Conservation (phyloP, 371 early-diverging fungal species). For the Capillidium rhysosporum region DNA sequence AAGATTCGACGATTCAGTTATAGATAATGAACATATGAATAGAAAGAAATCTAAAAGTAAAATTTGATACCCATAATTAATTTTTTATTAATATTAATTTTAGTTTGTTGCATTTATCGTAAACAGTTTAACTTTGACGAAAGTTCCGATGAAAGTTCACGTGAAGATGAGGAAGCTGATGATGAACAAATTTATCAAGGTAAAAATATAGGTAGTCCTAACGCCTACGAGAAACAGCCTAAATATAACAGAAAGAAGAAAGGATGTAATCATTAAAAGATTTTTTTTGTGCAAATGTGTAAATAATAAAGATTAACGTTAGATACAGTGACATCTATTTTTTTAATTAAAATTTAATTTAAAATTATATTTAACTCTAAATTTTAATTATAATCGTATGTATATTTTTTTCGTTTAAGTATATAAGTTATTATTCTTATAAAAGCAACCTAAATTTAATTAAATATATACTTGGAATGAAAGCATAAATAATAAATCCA, state of each 20-base stretch:
- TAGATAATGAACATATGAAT: conserved; percentile 71
- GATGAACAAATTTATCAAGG: conserved; percentile 1
- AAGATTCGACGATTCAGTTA: conserved; percentile 60
- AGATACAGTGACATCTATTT: no score
- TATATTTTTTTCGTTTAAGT: no score
- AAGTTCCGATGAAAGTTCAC: neutral
- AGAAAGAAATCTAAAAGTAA: conserved; percentile 69
- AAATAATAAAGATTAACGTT: no score
- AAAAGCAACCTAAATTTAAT: no score
- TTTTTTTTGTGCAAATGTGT: no score
- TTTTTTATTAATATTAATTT: neutral
- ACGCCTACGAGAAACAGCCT: conserved; percentile 3
- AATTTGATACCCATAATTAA: neutral
- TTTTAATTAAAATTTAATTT: no score
- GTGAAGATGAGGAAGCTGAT: neutral
- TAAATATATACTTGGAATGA: no score
- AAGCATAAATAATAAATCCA: no score
- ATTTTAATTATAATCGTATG: no score
- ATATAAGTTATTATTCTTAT: no score
- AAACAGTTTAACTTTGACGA: neutral
- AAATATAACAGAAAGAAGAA: neutral
- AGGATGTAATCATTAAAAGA: no score
- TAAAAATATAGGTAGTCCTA: neutral
- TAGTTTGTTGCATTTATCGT: neutral
- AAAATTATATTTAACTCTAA: no score